A percentile compares a stretch with the other conserved stretches of the same genome.
Evolutionary conservation across 306 rosid genomes (phyloP).

Genomic region (Trichosanthes truncata): DNA sequence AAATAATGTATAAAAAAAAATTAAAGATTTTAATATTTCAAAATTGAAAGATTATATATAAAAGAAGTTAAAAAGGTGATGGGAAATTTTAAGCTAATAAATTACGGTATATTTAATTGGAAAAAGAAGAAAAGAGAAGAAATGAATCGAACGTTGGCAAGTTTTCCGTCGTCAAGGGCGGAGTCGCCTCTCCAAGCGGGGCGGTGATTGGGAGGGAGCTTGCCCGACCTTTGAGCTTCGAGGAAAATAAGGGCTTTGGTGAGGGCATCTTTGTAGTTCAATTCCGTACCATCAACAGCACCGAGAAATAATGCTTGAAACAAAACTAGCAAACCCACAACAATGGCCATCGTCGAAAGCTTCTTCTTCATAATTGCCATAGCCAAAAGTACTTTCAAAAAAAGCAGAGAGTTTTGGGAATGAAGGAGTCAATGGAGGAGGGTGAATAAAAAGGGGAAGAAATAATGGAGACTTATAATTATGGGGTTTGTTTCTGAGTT

Average conservation of each 20-base stretch:
- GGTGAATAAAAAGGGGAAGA: background rate
- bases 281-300: constrained; percentile 18
- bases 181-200: constrained; percentile 91
- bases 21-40: no score
- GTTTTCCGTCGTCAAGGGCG: constrained; percentile 64
- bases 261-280: constrained; percentile 79
- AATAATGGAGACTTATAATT: background rate
- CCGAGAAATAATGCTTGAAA: constrained; percentile 26
- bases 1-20: no score
- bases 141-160: constrained; percentile 25
- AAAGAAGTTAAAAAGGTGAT: no score
- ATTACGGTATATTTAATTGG: no score
- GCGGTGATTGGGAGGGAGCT: constrained; percentile 57
- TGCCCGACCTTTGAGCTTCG: constrained; percentile 98
- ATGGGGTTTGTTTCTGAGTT: background rate
- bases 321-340: constrained; percentile 41
- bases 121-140: background rate
- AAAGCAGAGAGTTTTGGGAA: background rate
- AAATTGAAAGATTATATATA: no score
- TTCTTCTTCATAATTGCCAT: constrained; percentile 24
- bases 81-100: no score
- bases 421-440: background rate
- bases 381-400: background rate
- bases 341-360: constrained; percentile 25
- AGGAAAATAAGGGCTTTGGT: constrained; percentile 69